phyloP scores from a whole-genome alignment of 2,329 filamentous ascomycete species.

The Fusarium nematophilum region DNA sequence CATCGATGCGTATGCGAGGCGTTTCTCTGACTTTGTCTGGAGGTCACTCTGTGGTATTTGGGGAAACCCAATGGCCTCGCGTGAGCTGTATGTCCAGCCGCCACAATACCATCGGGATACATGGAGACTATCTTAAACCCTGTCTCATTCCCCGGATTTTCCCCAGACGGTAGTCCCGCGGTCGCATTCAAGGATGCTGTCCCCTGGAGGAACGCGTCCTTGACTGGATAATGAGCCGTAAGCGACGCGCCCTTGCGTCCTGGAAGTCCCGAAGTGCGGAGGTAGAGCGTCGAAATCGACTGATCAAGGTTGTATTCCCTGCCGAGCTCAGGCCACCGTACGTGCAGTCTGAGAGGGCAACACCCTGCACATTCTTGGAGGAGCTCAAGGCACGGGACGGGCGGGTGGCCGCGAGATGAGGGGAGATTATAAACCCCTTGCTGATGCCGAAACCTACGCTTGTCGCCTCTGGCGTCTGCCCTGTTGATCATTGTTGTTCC shows the following conservation, averaged over 20 bases:
- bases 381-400: too few species aligned
- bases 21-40: neutral
- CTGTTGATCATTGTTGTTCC: too few species aligned
- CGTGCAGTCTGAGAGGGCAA: too few species aligned
- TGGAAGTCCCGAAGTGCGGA: slow-evolving; percentile 24
- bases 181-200: slow-evolving; percentile 11
- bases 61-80: slow-evolving; percentile 4
- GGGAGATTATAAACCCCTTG: too few species aligned
- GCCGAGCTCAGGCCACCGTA: too few species aligned
- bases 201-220: slow-evolving; percentile 21
- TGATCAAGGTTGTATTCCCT: slow-evolving; percentile 32
- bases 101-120: slow-evolving; percentile 24
- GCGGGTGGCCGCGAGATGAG: too few species aligned
- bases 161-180: slow-evolving; percentile 25
- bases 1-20: slow-evolving; percentile 28
- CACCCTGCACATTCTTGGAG: too few species aligned
- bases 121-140: slow-evolving; percentile 19
- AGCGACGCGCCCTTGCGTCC: slow-evolving; percentile 13
- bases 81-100: slow-evolving; percentile 4
- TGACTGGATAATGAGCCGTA: slow-evolving; percentile 21
- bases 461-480: too few species aligned
- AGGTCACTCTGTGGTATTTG: slow-evolving; percentile 32
- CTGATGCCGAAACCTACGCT: too few species aligned
- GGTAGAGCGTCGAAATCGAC: slow-evolving; percentile 23
- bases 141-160: slow-evolving; percentile 29